A percentile compares a stretch with the other conserved stretches of the same genome.
Evolutionary conservation across 1,284 basidiomycete species (phyloP).

Genomic region (Cutaneotrichosporon dermatis): DNA sequence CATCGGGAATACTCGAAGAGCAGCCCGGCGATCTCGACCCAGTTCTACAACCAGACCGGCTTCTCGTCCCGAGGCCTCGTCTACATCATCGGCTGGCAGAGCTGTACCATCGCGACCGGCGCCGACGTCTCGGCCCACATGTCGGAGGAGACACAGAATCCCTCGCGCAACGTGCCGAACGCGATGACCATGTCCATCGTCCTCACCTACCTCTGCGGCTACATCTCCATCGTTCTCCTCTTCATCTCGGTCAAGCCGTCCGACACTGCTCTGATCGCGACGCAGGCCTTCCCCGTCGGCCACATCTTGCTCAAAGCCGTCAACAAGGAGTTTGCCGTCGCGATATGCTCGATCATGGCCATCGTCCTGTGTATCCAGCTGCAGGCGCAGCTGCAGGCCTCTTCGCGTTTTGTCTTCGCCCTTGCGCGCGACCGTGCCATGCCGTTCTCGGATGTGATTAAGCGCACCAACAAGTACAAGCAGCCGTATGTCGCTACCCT

Average conservation of each 20-base stretch:
- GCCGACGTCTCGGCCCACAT: slow-evolving; percentile 26
- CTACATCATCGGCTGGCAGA: slow-evolving; percentile 45
- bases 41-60: slow-evolving; percentile 32
- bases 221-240: slow-evolving; percentile 43
- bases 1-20: slow-evolving; percentile 14
- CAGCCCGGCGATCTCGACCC: slow-evolving; percentile 12
- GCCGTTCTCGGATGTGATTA: slow-evolving; percentile 41
- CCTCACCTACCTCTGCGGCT: slow-evolving; percentile 39
- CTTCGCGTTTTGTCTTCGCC: slow-evolving; percentile 47
- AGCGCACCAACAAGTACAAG: slow-evolving; percentile 34
- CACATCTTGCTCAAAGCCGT: slow-evolving; percentile 41
- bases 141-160: slow-evolving; percentile 48
- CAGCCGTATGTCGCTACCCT: slow-evolving; percentile 42
- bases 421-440: slow-evolving; percentile 46
- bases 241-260: slow-evolving; percentile 38
- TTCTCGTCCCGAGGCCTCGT: slow-evolving; percentile 37
- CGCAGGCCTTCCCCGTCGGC: slow-evolving; percentile 40
- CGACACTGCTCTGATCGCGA: slow-evolving; percentile 25
- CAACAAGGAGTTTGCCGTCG: slow-evolving; percentile 31
- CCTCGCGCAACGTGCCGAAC: slow-evolving; percentile 45
- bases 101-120: slow-evolving; percentile 42
- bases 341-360: slow-evolving; percentile 32
- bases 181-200: slow-evolving; percentile 42
- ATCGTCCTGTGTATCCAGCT: slow-evolving; percentile 40
- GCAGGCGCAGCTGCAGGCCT: slow-evolving; percentile 45